Conservation (phyloP, 257 asterid genomes). For the Cordia subcordata region DNA sequence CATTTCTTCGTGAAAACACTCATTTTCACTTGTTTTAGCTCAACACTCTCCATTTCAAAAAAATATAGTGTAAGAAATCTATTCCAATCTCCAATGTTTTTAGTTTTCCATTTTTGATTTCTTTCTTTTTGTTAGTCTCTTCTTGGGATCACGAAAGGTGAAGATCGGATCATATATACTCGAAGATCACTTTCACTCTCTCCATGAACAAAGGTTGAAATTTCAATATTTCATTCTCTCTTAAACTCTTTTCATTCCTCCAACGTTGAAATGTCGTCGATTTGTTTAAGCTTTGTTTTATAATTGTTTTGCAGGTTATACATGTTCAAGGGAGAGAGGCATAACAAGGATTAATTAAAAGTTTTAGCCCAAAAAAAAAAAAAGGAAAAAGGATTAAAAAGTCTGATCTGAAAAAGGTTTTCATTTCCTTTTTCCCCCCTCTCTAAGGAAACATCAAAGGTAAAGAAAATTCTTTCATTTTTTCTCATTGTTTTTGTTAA, state of each 20-base stretch:
- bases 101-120: neutral
- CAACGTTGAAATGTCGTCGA: too few species aligned
- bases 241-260: neutral
- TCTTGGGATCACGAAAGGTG: conserved; percentile 45
- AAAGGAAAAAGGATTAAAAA: too few species aligned
- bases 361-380: too few species aligned
- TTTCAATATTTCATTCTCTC: conserved; percentile 2
- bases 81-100: neutral
- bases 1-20: too few species aligned
- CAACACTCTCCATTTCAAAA: too few species aligned
- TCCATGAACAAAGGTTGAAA: conserved; percentile 44
- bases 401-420: conserved; percentile 9
- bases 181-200: conserved; percentile 38
- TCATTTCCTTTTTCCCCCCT: neutral
- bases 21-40: too few species aligned
- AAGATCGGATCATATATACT: conserved; percentile 63
- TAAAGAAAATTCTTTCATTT: conserved; percentile 11
- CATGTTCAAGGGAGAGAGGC: conserved; percentile 17
- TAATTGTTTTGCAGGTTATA: conserved; percentile 17
- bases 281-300: too few species aligned
- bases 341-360: conserved; percentile 12
- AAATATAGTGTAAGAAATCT: too few species aligned
- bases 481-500: neutral
- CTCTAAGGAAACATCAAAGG: conserved; percentile 11
- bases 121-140: too few species aligned